Evolutionary conservation across 768 basidiomycete genomes (phyloP).

Genomic region (Sporobolomyces pararoseus): DNA sequence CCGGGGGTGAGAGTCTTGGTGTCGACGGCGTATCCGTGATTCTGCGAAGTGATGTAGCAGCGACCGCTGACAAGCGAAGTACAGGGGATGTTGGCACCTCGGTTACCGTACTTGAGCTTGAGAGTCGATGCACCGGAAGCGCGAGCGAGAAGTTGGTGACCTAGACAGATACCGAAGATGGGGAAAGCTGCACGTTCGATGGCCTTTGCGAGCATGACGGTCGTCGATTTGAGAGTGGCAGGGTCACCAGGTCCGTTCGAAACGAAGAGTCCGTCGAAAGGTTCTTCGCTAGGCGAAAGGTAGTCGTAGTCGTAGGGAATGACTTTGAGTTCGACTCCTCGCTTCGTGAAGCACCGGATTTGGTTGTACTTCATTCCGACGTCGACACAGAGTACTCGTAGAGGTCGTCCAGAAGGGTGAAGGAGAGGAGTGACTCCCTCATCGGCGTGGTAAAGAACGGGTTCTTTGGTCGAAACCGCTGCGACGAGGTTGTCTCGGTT

Average conservation of each 20-base stretch:
- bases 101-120: conserved; percentile 99
- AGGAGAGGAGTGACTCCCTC: conserved; percentile 52
- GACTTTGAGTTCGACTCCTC: conserved; percentile 93
- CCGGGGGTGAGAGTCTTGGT: conserved; percentile 67
- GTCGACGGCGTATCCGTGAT: conserved; percentile 96
- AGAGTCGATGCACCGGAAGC: conserved; percentile 90
- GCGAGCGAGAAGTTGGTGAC: conserved; percentile 91
- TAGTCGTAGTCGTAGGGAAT: conserved; percentile 98
- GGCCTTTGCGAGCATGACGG: conserved; percentile 64
- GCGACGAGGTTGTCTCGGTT: conserved; percentile 88
- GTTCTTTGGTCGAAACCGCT: conserved; percentile 68
- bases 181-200: conserved; percentile 59
- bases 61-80: conserved; percentile 87
- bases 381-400: conserved; percentile 86
- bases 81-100: conserved; percentile 97
- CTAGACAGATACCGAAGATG: conserved; percentile 97
- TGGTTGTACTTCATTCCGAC: conserved; percentile 99
- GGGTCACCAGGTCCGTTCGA: conserved; percentile 99
- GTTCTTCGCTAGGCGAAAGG: conserved; percentile 63
- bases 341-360: conserved; percentile 86
- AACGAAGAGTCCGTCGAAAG: conserved; percentile 90
- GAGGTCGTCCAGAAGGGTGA: conserved; percentile 61
- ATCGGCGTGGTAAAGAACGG: conserved; percentile 61
- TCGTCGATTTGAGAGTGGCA: conserved; percentile 65
- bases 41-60: conserved; percentile 99